phyloP scores from a whole-genome alignment of 345 rosid species.

The Erysimum cheiranthoides region DNA sequence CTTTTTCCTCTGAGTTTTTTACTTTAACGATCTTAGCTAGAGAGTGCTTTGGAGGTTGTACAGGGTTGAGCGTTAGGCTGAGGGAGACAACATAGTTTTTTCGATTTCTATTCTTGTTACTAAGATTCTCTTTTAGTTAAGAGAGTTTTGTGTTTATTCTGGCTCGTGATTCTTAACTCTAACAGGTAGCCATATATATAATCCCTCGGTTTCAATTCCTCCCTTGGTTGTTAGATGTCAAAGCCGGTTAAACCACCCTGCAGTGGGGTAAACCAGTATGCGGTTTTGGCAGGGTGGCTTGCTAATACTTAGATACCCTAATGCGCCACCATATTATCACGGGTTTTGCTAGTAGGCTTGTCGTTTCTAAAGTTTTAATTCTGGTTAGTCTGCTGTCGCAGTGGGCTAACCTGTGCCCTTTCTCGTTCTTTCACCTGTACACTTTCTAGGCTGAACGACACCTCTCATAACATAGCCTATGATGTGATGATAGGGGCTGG shows the following conservation, averaged over 20 bases:
- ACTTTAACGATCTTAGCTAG: slow-evolving; percentile 8
- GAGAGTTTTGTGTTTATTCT: not conserved
- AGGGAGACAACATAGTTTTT: not conserved
- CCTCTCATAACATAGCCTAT: not conserved
- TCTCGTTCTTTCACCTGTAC: not conserved
- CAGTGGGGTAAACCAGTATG: not conserved
- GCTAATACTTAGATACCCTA: not conserved
- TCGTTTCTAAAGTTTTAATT: not conserved
- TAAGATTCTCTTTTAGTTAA: not conserved
- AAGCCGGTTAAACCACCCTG: not conserved
- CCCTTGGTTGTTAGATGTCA: not conserved
- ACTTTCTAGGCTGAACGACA: not conserved
- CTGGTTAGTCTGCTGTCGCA: not conserved
- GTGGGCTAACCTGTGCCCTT: not conserved
- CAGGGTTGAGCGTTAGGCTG: not conserved
- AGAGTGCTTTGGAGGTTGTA: slow-evolving; percentile 22
- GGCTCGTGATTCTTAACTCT: not conserved
- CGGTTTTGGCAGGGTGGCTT: not conserved
- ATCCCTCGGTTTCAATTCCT: not conserved
- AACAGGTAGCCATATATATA: not conserved
- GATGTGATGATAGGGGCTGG: slow-evolving; percentile 66
- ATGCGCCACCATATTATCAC: no score
- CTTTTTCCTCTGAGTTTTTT: not conserved
- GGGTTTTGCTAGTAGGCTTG: not conserved
- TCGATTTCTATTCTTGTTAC: not conserved